phyloP scores from a whole-genome alignment of 495 filamentous ascomycete species.

The Wilcoxina mikolae region DNA sequence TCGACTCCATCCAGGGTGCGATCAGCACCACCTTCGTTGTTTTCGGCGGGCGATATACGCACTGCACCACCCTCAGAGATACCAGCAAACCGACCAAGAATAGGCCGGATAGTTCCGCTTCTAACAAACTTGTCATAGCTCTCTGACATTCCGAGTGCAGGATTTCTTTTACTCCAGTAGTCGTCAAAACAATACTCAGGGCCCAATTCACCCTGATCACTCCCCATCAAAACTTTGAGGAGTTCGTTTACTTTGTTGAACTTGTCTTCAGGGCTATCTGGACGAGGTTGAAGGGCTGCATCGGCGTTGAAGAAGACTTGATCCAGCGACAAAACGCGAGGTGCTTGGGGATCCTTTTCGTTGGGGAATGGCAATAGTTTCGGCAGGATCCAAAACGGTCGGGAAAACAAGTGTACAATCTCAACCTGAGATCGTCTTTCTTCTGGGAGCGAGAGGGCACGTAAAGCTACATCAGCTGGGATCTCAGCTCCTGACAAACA shows the following conservation, averaged over 20 bases:
- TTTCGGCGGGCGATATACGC: conserved; percentile 17
- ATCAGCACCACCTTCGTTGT: conserved; percentile 31
- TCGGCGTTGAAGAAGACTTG: conserved; percentile 55
- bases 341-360: conserved; percentile 28
- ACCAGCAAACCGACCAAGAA: conserved; percentile 29
- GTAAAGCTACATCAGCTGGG: conserved; percentile 53
- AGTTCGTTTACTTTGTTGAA: conserved; percentile 39
- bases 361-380: conserved; percentile 38
- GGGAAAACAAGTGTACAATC: conserved; percentile 52
- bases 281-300: conserved; percentile 38
- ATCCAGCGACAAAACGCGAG: conserved; percentile 53
- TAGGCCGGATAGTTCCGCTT: conserved; percentile 41
- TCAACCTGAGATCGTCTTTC: conserved; percentile 30
- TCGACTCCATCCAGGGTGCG: conserved; percentile 42
- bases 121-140: conserved; percentile 58
- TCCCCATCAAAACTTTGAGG: conserved; percentile 43
- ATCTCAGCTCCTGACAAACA: conserved; percentile 73
- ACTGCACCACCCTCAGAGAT: conserved; percentile 7
- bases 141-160: conserved; percentile 55
- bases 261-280: conserved; percentile 45
- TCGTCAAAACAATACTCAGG: conserved; percentile 29
- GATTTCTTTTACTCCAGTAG: conserved; percentile 34
- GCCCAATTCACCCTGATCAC: conserved; percentile 46
- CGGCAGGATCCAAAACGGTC: conserved; percentile 61
- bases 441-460: conserved; percentile 43